Base-by-base conservation (phyloP, 805 yeast species). In the Hyphopichia homilentoma region DNA sequence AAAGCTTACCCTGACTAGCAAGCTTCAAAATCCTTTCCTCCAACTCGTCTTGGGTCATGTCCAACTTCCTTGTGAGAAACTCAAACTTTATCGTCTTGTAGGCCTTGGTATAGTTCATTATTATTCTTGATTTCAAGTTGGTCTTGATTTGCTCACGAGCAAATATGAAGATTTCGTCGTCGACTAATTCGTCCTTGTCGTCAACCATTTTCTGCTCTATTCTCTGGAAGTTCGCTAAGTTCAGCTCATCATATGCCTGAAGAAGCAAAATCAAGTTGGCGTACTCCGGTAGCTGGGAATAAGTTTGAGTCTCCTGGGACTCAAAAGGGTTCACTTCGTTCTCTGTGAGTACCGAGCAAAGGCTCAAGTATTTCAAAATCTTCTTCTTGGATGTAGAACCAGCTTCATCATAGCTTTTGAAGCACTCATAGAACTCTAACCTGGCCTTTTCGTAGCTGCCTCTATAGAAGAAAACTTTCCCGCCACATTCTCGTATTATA, bases 401-500 rank as follows among this genome's bases (percentile, higher is more conserved):
- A 16, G 68, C 67, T 47, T 65, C 73, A 40, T 66, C 73, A 38
- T 57, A 66, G 35, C 51, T 59, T 38, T 66, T 66, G 41, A 66
- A 66, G 29, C 65, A 70, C 29, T 59, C 68, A 26, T 70, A 70
- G 39, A 79, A 79, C 11, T 88, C 90, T 22, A 80, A 69, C 7
- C 79, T 62, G 0, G 85, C 87, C 30, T 54, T 54, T 21, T 70
- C 76, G 64, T 72, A 84, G 39, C 78, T 74, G 9, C 70, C 72
- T 30, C 74, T 70, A 38, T 73, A 65, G 69, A 84, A 77, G 30
- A 74, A 70, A 41, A 84, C 68, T 33, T 77, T 71, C 2, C 88
- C 95, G 0, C 87, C 85, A 42, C 86, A 79, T 51, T 84, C 90
- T 39, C 77, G 70, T 16, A 85, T 72, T n/a, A 81, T 73, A 1